Evolutionary conservation across 2,329 filamentous ascomycete species (phyloP).

Genomic region (Intubia oerlemansii): DNA sequence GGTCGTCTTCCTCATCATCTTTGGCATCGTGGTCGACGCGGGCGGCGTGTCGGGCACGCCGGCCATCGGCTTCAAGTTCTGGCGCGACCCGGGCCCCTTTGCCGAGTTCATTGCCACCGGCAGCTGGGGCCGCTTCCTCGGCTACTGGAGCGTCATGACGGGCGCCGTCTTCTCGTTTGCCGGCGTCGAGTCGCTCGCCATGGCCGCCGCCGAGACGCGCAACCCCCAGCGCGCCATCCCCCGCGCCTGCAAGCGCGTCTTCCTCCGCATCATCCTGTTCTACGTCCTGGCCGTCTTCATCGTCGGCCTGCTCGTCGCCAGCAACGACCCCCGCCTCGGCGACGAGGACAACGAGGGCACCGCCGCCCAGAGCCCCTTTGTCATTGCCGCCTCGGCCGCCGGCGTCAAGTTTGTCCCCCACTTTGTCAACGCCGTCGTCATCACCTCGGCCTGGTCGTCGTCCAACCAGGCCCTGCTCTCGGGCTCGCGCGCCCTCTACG

Average conservation of each 20-base stretch:
- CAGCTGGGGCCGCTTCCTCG: constrained; percentile 30
- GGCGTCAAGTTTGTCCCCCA: constrained; percentile 45
- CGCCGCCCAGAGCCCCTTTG: constrained; percentile 38
- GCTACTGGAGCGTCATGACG: constrained; percentile 34
- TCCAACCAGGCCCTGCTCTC: constrained; percentile 43
- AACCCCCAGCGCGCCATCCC: constrained; percentile 55
- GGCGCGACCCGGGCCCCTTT: constrained; percentile 25
- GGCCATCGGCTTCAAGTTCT: constrained; percentile 27
- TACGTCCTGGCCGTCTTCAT: constrained; percentile 47
- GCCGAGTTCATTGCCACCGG: constrained; percentile 24
- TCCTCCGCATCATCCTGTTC: constrained; percentile 51
- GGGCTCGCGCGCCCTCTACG: constrained; percentile 37
- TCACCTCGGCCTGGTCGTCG: constrained; percentile 50
- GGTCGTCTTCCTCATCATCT: constrained; percentile 33
- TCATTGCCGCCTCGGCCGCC: constrained; percentile 49
- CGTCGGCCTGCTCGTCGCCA: constrained; percentile 46
- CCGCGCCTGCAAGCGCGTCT: constrained; percentile 50
- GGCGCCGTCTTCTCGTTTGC: constrained; percentile 41
- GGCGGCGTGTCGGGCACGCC: constrained; percentile 29
- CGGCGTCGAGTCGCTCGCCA: constrained; percentile 27
- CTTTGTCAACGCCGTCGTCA: constrained; percentile 56
- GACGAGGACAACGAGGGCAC: constrained; percentile 20
- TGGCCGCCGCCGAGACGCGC: constrained; percentile 41
- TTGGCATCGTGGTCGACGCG: constrained; percentile 32
- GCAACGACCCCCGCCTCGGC: constrained; percentile 31